Evolutionary conservation across 768 basidiomycete genomes (phyloP), one percentile per base, ranked within the genome.

Genomic region (Kwoniella heveanensis): DNA sequence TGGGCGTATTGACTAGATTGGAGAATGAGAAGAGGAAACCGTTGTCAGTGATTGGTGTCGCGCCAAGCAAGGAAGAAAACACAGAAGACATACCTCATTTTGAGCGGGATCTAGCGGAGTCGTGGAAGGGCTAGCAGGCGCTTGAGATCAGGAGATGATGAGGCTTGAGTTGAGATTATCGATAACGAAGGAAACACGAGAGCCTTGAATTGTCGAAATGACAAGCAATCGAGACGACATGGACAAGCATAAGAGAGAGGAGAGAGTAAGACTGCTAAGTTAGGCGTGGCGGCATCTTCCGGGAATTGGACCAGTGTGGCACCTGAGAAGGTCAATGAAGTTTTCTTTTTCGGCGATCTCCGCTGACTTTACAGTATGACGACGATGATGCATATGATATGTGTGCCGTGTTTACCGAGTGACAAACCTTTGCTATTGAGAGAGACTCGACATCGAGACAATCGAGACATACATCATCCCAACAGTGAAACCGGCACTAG

Each of bases 1-100:
- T 94, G 91, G 65, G 91, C 90, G 83, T 93, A 96, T 86, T 98
- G 93, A 85, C 94, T 97, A 44, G 17, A 44, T 8, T 17, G 15
- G 17, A 7, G 39, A 10, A 44, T 10, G 39, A 44, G 19, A 44
- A 17, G 39, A 44, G 39, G 39, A 44, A 17, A 17, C 5, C 39
- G 17, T 44, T 19, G 5, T 6, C 32, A 32, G 32, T 32, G 32
- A n/a, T n/a, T n/a, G n/a, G n/a, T n/a, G n/a, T n/a, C 32, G 5
- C 32, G 32, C 39, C 15, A 19, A 8, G 39, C 10, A 36, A 36
- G n/a, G n/a, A n/a, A n/a, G n/a, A n/a, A n/a, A n/a, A 13, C 6
- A 13, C 32, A 36, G 32, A 36, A n/a, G 32, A 44, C 39, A 19
- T 44, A 44, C 39, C 39, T 44, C 39, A 44, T 44, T 9, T 44